Base-by-base conservation (phyloP, 2,329 filamentous ascomycete genomes). In the Cryphonectria radicalis region DNA sequence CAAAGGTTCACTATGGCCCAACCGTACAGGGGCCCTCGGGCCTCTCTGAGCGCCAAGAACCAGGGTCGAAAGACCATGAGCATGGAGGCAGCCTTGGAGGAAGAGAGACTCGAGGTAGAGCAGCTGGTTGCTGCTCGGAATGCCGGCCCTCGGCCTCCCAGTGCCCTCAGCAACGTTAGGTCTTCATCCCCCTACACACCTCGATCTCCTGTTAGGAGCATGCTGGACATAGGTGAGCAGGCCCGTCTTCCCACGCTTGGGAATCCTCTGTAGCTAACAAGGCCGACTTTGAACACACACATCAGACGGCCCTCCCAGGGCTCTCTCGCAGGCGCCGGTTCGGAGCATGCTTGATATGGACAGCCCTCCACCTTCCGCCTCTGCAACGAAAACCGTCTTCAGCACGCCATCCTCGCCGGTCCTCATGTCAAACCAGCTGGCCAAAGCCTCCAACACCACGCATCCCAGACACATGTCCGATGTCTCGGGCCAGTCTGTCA, bases 81-180 rank as follows among this genome's bases (percentile, higher is more conserved):
- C 77, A 88, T 95, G 77, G 92, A 94, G 82, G 88, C 91, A 65
- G 89, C 91, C 75, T 85, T 94, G 74, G 92, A 94, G 78, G 91
- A 94, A 83, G 93, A 95, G 84, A 88, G 92, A 73, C 85, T 86
- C 74, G 92, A 93, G 81, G 90, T 94, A 55, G 84, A 94, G 75
- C 90, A 89, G 64, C 83, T 93, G 73, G 84, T 94, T 59, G 90
- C 92, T 79, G 86, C 86, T 62, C 73, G 76, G 76, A 67, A 78
- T 77, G 76, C 55, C 74, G 78, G 69, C 8, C 55, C 25, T 74
- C 77, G 73, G 77, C 76, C 75, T 75, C 79, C 63, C 57, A 79
- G 79, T 50, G 77, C 81, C 70, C 73, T 77, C 73, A 71, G 71
- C 63, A 79, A 75, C 62, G 80, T 72, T 60, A 83, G 86, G 75